phyloP scores from a whole-genome alignment of 805 yeast genomes.

The Grigorovia transvaalensis region DNA sequence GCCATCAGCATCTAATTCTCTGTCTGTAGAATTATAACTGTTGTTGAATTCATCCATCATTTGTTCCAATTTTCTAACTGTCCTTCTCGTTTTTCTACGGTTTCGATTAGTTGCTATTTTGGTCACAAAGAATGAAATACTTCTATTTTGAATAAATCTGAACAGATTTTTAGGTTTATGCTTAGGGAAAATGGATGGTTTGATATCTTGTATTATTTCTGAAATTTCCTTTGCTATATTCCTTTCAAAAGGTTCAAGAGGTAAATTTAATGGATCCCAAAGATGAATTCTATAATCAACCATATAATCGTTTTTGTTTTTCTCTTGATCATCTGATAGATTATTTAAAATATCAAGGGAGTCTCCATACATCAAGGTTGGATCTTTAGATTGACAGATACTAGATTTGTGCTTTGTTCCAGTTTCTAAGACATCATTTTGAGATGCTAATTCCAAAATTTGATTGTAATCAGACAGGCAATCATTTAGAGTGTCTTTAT shows the following conservation, averaged over 20 bases:
- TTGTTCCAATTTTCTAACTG: conserved; percentile 14
- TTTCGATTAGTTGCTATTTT: neutral
- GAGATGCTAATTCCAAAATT: conserved; percentile 13
- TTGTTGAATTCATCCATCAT: conserved; percentile 17
- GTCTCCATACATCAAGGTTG: conserved; percentile 14
- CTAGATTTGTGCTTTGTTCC: conserved; percentile 11
- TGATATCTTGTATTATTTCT: conserved; percentile 1
- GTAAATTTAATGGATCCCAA: conserved; percentile 7
- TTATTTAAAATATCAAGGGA: conserved; percentile 1
- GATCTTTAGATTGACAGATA: conserved; percentile 15
- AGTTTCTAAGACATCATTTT: conserved; percentile 11
- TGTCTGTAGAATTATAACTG: neutral
- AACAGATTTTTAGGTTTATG: neutral
- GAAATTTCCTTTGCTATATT: conserved; percentile 7
- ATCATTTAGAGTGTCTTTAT: neutral
- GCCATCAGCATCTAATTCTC: conserved; percentile 3
- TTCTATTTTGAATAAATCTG: conserved; percentile 7
- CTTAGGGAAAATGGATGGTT: neutral
- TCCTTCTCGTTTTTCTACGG: conserved; percentile 20
- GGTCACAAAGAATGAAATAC: neutral
- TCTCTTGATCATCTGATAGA: conserved; percentile 14
- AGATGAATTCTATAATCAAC: conserved; percentile 20
- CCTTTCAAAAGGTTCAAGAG: conserved; percentile 18
- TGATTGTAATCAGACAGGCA: conserved; percentile 4
- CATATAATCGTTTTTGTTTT: conserved; percentile 18